Base-by-base conservation (phyloP, 1,284 basidiomycete species). In the Bjerkandera adusta region DNA sequence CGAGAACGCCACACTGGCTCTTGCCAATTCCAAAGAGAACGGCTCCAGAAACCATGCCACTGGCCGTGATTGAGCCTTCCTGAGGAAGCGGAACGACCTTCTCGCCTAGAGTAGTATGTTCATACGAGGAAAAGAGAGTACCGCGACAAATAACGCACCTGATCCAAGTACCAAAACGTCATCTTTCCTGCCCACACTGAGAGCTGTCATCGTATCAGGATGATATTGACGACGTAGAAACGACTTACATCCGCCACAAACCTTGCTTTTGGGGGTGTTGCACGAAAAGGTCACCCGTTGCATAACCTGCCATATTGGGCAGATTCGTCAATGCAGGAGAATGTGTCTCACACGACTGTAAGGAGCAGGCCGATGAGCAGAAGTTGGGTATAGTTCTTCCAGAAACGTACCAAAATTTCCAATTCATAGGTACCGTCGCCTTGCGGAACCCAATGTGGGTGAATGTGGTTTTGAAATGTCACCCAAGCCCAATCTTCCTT, bases 381-480 rank as follows among this genome's bases (percentile, higher is more conserved):
- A 7, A 12, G 7, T 7, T 16, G 12, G 2, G 12, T 21, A 6
- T 20, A 33, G 16, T 4, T n/a, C 6, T 3, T 13, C 5, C 25
- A 2, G 3, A 7, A 12, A 18, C 60, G 12, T 45, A 69, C 66
- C 56, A 68, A 45, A 2, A 68, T 24, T 26, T 67, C 60, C 5
- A 58, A 48, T 27, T 69, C 67, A 30, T 54, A 68, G 1, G 57
- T 52, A 5, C 48, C 60, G 18, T 66, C 57, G 0, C 55, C 66
- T 26, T 63, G 56, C 1, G 61, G 50, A 13, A 8, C 44, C 64
- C 66, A 70, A 13, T 61, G 51, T 0, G 57, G 10, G 1, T 54
- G 53, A 15, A 25, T 27, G 12, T 18, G 5, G 1, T 35, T 22
- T 16, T 32, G 25, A 26, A 45, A 37, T 36, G 15, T 13, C 43